Percentiles rank a stretch among this genome's conserved stretches.
Conservation (phyloP, 2,329 filamentous ascomycete species). For the Aureobasidium sp. region DNA sequence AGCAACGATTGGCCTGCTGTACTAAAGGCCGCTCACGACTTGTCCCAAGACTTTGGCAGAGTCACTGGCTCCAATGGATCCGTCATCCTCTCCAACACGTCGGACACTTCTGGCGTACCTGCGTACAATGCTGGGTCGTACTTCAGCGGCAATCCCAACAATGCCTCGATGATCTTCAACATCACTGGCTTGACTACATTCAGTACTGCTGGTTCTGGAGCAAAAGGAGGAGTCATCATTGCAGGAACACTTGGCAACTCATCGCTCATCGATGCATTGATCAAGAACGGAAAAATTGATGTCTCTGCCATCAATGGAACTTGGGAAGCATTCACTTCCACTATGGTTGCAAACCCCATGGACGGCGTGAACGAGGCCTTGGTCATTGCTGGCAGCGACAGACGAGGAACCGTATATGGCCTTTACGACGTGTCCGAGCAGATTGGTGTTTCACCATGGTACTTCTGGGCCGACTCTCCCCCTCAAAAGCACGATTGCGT, state of each 20-base stretch:
- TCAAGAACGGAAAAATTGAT: conserved; percentile 49
- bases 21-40: conserved; percentile 56
- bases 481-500: conserved; percentile 43
- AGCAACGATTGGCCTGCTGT: conserved; percentile 58
- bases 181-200: conserved; percentile 32
- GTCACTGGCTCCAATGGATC: conserved; percentile 59
- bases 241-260: conserved; percentile 60
- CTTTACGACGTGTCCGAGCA: conserved; percentile 64
- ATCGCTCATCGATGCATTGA: conserved; percentile 49
- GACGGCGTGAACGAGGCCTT: conserved; percentile 49
- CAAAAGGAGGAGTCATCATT: conserved; percentile 46
- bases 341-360: conserved; percentile 49
- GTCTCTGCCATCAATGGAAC: conserved; percentile 48
- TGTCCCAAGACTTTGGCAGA: conserved; percentile 60
- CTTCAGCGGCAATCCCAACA: conserved; percentile 35
- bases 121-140: conserved; percentile 5
- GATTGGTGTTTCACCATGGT: conserved; percentile 63
- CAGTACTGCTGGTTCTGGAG: conserved; percentile 20
- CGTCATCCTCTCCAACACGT: conserved; percentile 33
- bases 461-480: conserved; percentile 59
- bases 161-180: conserved; percentile 34
- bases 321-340: conserved; percentile 61
- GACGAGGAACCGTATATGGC: conserved; percentile 59
- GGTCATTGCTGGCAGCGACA: conserved; percentile 58
- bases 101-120: conserved; percentile 24